Base-by-base conservation (phyloP, 306 rosid species). In the Lupinus albus region DNA sequence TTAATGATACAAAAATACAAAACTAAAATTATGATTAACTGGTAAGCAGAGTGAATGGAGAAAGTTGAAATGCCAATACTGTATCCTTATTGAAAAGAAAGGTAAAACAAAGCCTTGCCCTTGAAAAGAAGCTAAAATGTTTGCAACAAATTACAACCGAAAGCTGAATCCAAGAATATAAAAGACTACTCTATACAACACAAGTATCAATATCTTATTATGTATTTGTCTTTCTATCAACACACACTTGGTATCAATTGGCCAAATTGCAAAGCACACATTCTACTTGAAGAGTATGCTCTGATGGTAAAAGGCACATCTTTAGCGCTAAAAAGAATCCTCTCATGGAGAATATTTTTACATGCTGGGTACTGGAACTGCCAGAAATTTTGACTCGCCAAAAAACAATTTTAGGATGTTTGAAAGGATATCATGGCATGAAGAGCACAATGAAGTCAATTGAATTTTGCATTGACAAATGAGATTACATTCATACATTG, bases 171-270 rank as follows among this genome's bases (percentile, higher is more conserved):
- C 25, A 39, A 2, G 63, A 30, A 16, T 41, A 11, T 25, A 52
- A 39, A 33, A 16, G 25, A 49, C 39, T 32, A 42, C 44, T 28
- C 57, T 64, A 53, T 45, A 64, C 76, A 72, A 61, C 42, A 63
- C 3, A 28, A 15, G 15, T 38, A 39, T 41, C 11, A 62, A 15
- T 8, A 7, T 46, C 54, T 20, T 48, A 46, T 21, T 32, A 30
- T 21, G 35, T 61, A 2, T n/a, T n/a, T 39, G 21, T 60, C 13
- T 63, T 47, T 13, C 32, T 53, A 48, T n/a, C 16, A 7, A 5
- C 25, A 64, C 21, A 10, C 53, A 9, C 15, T 68, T 21, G 7
- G 32, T 11, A 55, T 7, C 44, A 25, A 25, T 2, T 25, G 30
- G 30, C 30, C 30, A 25, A 55, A 18, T 65, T 20, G 60, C 56